Conservation (phyloP, 768 basidiomycete species). For the Termitomyces sp. region DNA sequence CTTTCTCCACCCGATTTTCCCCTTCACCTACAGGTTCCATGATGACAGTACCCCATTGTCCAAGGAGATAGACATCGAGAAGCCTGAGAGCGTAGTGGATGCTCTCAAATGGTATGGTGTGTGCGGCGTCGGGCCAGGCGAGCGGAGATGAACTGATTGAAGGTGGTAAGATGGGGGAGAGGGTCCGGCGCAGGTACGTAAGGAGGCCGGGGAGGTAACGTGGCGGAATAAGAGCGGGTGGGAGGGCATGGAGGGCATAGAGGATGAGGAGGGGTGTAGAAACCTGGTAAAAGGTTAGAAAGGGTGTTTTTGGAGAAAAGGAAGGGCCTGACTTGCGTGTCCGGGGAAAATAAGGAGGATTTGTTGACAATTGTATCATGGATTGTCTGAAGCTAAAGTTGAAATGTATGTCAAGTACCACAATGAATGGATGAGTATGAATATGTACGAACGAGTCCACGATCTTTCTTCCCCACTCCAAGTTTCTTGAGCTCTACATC, state of each 20-base stretch:
- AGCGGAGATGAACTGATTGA: slow-evolving; percentile 29
- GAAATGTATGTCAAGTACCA: background rate
- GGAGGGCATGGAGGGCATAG: slow-evolving; percentile 40
- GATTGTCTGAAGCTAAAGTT: slow-evolving; percentile 27
- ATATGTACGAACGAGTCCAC: slow-evolving; percentile 36
- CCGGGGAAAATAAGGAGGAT: slow-evolving; percentile 28
- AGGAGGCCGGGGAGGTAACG: slow-evolving; percentile 29
- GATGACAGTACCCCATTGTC: slow-evolving; percentile 36
- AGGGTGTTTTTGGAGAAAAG: background rate
- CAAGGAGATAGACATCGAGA: slow-evolving; percentile 58
- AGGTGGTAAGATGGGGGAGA: slow-evolving; percentile 29
- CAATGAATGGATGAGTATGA: background rate
- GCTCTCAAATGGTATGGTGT: slow-evolving; percentile 30
- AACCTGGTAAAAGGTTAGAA: slow-evolving; percentile 27
- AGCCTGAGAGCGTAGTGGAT: slow-evolving; percentile 53
- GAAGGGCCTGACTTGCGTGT: slow-evolving; percentile 24
- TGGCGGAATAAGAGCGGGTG: slow-evolving; percentile 34
- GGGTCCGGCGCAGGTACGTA: slow-evolving; percentile 20
- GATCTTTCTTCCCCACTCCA: slow-evolving; percentile 56
- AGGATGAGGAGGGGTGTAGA: slow-evolving; percentile 51
- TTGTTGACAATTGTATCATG: slow-evolving; percentile 28
- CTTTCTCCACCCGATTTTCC: slow-evolving; percentile 2
- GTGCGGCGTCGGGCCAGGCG: slow-evolving; percentile 22
- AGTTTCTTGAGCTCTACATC: slow-evolving; percentile 42
- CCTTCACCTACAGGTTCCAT: slow-evolving; percentile 7